Evolutionary conservation across 495 filamentous ascomycete genomes (phyloP), one percentile per base, ranked within the genome.

Genomic region (Antarctomyces pellizariae): DNA sequence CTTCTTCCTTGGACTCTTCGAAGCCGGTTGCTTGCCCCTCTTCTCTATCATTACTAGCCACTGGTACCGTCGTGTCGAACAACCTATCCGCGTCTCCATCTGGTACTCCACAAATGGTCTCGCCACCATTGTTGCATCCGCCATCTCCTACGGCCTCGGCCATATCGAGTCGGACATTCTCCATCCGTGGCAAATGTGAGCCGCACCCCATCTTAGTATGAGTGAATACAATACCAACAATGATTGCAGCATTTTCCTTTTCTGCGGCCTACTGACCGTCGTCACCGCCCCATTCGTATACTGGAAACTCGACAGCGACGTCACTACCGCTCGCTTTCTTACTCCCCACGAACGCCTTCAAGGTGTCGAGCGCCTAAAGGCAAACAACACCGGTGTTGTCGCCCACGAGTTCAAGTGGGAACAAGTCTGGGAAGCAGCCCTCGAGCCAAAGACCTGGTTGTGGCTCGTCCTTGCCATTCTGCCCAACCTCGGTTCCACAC

Each of bases 101-200:
- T 76, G 71, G 71, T 76, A 71, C 39, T 56, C 55, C 13, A 69
- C 66, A 3, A 54, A 71, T 17, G 71, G 68, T 0, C 30, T 59
- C 6, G 71, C 63, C 1, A 71, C 67, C 24, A 72, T 75, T 8
- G 28, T 68, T 23, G 71, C 68, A 0, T 61, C 66, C 1, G 33
- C 67, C 7, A 39, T 74, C 9, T 71, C 64, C 0, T 74, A 58
- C 20, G 67, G 65, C 0, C 35, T 75, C 3, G 66, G 56, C 1
- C 59, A 64, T 25, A 65, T 71, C 22, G 34, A 53, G 1, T 62
- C 58, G 0, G 36, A 49, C n/a, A 14, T 48, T 1, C 35, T 74
- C 2, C 44, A 48, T n/a, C 47, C 59, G 6, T 74, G 66, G 67
- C 64, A 71, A 33, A 69, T 66, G 64, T 68, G 46, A 37, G 54